These are phyloP conservation scores for Xylariaceae sp. DNA, from an alignment of 2,329 filamentous ascomycete species.

Conservation along the genomic window DNA sequence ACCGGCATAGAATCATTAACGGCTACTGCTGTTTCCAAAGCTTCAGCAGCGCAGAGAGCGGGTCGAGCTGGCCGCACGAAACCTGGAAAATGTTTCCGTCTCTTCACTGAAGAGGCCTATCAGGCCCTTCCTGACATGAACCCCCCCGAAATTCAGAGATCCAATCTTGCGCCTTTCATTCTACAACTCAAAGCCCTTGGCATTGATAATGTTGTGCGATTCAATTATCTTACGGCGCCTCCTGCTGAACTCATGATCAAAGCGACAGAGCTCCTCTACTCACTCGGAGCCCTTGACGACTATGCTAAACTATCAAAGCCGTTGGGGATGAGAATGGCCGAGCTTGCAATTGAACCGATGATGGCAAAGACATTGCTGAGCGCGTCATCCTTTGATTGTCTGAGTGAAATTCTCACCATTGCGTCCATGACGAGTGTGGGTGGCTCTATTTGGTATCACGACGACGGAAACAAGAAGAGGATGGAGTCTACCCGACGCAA, in stretches of 20 bases:
- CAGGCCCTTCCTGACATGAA: slow-evolving; percentile 65
- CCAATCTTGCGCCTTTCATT: slow-evolving; percentile 82
- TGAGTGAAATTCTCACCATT: slow-evolving; percentile 84
- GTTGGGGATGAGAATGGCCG: slow-evolving; percentile 86
- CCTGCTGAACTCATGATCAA: slow-evolving; percentile 80
- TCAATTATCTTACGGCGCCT: slow-evolving; percentile 82
- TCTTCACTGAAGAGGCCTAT: slow-evolving; percentile 79
- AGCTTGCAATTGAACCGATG: slow-evolving; percentile 91
- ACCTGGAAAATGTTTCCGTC: slow-evolving; percentile 87
- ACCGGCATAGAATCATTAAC: slow-evolving; percentile 88
- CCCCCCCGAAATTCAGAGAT: slow-evolving; percentile 85
- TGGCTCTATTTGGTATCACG: slow-evolving; percentile 76
- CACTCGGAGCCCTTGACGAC: slow-evolving; percentile 79
- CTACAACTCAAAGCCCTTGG: slow-evolving; percentile 92
- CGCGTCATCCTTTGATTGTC: slow-evolving; percentile 69
- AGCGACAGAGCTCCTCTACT: slow-evolving; percentile 82
- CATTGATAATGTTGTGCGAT: slow-evolving; percentile 89
- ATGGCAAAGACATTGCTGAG: slow-evolving; percentile 84
- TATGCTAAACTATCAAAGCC: slow-evolving; percentile 89
- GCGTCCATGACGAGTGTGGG: slow-evolving; percentile 91
- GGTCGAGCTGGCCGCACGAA: slow-evolving; percentile 86
- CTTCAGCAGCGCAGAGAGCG: slow-evolving; percentile 85
- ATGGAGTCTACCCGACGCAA: slow-evolving; percentile 71
- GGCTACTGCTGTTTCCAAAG: slow-evolving; percentile 78
- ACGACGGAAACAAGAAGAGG: slow-evolving; percentile 71